Conservation (phyloP, 108 stramenopile genomes). For the Phaeodactylum tricornutum region DNA sequence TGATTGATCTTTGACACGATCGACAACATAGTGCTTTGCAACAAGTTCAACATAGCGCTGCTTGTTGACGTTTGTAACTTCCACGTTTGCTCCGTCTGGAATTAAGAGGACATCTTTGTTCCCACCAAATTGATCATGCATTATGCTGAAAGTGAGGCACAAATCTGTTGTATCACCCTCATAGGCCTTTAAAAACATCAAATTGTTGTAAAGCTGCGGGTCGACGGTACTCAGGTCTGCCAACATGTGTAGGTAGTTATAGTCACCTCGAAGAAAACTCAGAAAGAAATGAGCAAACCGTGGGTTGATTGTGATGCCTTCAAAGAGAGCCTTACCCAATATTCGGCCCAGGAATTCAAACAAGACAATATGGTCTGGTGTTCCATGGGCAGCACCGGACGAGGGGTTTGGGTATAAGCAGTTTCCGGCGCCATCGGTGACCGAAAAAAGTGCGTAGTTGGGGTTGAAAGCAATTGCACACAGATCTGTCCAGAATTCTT, state of each 20-base stretch:
- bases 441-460: slow-evolving; percentile 82
- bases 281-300: slow-evolving; percentile 97
- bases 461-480: slow-evolving; percentile 83
- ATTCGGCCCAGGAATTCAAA: slow-evolving; percentile 92
- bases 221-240: slow-evolving; percentile 88
- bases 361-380: slow-evolving; percentile 65
- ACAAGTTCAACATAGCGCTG: slow-evolving; percentile 71
- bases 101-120: slow-evolving; percentile 72
- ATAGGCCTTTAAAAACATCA: slow-evolving; percentile 93
- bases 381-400: slow-evolving; percentile 60
- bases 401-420: slow-evolving; percentile 91
- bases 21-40: slow-evolving; percentile 92
- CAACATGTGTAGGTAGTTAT: slow-evolving; percentile 75
- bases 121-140: slow-evolving; percentile 84
- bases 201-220: slow-evolving; percentile 84
- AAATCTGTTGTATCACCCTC: slow-evolving; percentile 89
- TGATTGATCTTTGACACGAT: slow-evolving; percentile 79
- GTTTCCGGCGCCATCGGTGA: slow-evolving; percentile 64
- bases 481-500: slow-evolving; percentile 94
- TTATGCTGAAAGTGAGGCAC: slow-evolving; percentile 86
- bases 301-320: slow-evolving; percentile 94
- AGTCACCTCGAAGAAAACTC: slow-evolving; percentile 85
- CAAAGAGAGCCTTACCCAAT: slow-evolving; percentile 82
- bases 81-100: slow-evolving; percentile 76
- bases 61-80: slow-evolving; percentile 81